Conservation (phyloP, 768 basidiomycete species). For the Phaeotremella skinneri region DNA sequence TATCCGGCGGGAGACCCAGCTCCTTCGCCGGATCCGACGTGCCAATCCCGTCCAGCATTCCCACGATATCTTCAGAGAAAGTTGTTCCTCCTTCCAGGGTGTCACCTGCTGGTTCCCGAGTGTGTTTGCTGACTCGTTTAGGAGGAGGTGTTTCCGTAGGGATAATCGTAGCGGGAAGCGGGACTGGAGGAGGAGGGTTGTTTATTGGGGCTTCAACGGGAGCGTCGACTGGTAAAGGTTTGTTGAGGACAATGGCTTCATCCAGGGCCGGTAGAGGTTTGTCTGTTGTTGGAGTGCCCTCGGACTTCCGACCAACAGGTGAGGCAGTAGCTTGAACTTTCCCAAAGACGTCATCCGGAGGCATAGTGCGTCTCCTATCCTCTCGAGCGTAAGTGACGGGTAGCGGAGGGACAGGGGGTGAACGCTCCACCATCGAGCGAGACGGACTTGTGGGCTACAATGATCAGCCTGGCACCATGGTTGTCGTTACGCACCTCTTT, state of each 20-base stretch:
- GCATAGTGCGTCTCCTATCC: background rate
- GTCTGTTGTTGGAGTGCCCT: background rate
- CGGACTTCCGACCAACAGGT: background rate
- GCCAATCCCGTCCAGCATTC: slow-evolving; percentile 43
- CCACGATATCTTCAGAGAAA: slow-evolving; percentile 41
- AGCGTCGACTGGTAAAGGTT: slow-evolving; percentile 17
- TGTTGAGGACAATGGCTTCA: slow-evolving; percentile 7
- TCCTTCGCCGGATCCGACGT: slow-evolving; percentile 38
- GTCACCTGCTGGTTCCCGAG: slow-evolving; percentile 24
- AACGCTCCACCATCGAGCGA: background rate
- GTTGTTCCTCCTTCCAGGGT: slow-evolving; percentile 2
- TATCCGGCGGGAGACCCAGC: slow-evolving; percentile 43
- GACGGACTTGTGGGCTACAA: slow-evolving; percentile 4
- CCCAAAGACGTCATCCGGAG: background rate
- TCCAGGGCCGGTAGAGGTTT: background rate
- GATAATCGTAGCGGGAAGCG: slow-evolving; percentile 1
- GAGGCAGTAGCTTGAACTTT: background rate
- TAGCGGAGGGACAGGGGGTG: slow-evolving; percentile 8
- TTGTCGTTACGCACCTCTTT: slow-evolving; percentile 6
- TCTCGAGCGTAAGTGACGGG: background rate
- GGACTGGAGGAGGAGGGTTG: background rate
- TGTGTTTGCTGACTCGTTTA: slow-evolving; percentile 14
- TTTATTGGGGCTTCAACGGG: background rate
- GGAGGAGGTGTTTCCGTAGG: background rate
- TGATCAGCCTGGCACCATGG: slow-evolving; percentile 1